Percentiles rank a stretch among this genome's conserved stretches.
phyloP scores from a whole-genome alignment of 1,139 yeast genomes.

The Candida tropicalis region DNA sequence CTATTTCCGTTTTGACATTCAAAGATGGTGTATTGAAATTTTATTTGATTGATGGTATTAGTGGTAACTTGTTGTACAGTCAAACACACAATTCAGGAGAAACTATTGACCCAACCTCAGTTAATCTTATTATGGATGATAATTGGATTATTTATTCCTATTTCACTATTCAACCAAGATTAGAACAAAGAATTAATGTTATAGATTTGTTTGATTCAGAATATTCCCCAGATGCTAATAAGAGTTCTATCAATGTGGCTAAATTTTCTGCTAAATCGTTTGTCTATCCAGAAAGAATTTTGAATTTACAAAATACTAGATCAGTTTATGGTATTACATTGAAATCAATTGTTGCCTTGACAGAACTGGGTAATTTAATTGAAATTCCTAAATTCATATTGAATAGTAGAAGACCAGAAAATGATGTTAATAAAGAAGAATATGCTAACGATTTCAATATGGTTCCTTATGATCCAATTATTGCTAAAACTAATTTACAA shows the following conservation, averaged over 20 bases:
- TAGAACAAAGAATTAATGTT: constrained; percentile 64
- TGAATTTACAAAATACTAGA: constrained; percentile 55
- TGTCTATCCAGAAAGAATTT: constrained; percentile 58
- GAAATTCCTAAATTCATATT: constrained; percentile 69
- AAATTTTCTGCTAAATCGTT: constrained; percentile 54
- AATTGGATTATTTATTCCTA: constrained; percentile 81
- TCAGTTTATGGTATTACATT: constrained; percentile 77
- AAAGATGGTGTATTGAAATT: constrained; percentile 40
- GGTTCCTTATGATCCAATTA: constrained; percentile 66
- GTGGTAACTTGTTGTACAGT: constrained; percentile 65
- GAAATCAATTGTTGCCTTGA: constrained; percentile 63
- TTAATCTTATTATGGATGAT: constrained; percentile 71
- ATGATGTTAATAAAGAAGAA: constrained; percentile 57
- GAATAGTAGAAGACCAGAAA: constrained; percentile 61
- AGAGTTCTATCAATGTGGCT: constrained; percentile 26
- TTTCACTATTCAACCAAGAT: constrained; percentile 51
- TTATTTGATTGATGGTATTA: constrained; percentile 63
- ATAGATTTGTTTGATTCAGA: constrained; percentile 80
- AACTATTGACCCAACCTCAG: constrained; percentile 35
- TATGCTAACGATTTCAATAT: constrained; percentile 59
- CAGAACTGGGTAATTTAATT: constrained; percentile 65
- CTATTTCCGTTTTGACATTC: constrained; percentile 56
- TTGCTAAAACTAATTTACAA: constrained; percentile 50
- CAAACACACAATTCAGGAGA: constrained; percentile 45
- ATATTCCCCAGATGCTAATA: constrained; percentile 25